These are phyloP conservation scores for Albophoma yamanashiensis DNA, from an alignment of 2,329 filamentous ascomycete species.

Conservation along the genomic window DNA sequence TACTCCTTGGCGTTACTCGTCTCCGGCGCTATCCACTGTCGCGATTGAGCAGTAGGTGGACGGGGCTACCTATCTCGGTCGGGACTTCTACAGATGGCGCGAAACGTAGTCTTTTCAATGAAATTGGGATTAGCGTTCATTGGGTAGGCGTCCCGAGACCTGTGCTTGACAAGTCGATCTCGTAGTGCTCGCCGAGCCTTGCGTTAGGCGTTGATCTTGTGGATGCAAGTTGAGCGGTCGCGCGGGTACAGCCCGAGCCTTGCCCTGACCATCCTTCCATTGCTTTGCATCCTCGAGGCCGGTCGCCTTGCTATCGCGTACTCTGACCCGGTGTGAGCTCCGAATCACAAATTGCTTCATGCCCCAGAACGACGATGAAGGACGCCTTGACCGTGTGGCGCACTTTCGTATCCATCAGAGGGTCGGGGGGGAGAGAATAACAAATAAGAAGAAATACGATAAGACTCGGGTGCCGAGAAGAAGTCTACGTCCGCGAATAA, in stretches of 20 bases:
- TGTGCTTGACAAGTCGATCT: background rate
- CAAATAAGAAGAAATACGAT: too few relatives aligned
- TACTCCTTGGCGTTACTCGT: constrained; percentile 11
- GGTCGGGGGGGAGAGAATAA: too few relatives aligned
- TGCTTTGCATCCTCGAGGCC: background rate
- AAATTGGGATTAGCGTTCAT: background rate
- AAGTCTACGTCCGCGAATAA: background rate
- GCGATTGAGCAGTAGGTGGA: background rate
- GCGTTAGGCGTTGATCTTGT: background rate
- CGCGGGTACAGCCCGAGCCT: background rate
- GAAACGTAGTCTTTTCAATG: background rate
- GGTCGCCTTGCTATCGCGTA: background rate
- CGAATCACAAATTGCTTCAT: background rate
- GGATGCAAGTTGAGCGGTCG: background rate
- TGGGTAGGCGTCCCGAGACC: background rate
- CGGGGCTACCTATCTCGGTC: too few relatives aligned
- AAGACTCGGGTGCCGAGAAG: background rate
- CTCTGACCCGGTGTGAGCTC: background rate
- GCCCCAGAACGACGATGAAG: background rate
- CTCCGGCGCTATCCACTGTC: background rate
- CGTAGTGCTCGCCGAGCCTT: background rate
- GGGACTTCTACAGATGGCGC: background rate
- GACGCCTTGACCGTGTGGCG: too few relatives aligned
- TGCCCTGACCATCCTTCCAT: background rate
- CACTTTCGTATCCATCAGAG: too few relatives aligned